Conservation (phyloP, 129 eudicot genomes). For the Tanacetum coccineum region DNA sequence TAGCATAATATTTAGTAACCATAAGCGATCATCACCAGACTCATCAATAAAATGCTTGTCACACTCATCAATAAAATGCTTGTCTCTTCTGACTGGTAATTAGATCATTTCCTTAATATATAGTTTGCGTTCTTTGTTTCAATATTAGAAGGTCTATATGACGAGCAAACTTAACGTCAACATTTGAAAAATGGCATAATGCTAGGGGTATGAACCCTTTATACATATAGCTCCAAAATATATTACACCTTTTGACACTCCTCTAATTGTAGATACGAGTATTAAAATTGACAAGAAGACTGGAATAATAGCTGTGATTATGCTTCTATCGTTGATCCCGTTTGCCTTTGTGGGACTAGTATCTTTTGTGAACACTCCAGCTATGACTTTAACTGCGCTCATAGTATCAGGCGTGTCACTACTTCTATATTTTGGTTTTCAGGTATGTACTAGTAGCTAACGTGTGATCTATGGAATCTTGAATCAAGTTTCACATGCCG, state of each 20-base stretch:
- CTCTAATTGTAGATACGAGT: slow-evolving; percentile 10
- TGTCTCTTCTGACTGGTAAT: slow-evolving; percentile 14
- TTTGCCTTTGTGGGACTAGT: slow-evolving; percentile 15
- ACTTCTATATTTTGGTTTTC: slow-evolving; percentile 10
- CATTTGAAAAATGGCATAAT: too few relatives aligned
- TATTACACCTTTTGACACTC: neutral
- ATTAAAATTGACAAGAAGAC: slow-evolving; percentile 20
- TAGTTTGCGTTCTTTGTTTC: too few relatives aligned
- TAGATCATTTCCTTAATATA: neutral
- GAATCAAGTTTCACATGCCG: too few relatives aligned
- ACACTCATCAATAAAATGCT: neutral
- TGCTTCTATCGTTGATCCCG: slow-evolving; percentile 25
- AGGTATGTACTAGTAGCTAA: slow-evolving; percentile 4
- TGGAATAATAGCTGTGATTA: neutral
- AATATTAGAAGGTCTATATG: too few relatives aligned
- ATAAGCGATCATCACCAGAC: neutral
- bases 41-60: too few relatives aligned
- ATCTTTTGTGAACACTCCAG: neutral
- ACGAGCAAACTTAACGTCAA: too few relatives aligned
- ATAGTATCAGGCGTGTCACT: slow-evolving; percentile 11
- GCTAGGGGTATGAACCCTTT: neutral
- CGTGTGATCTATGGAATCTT: too few relatives aligned
- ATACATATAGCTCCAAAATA: neutral
- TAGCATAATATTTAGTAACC: slow-evolving; percentile 6
- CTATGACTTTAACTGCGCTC: neutral